phyloP scores from a whole-genome alignment of 441 rosid genomes.

The Adansonia grandidieri region DNA sequence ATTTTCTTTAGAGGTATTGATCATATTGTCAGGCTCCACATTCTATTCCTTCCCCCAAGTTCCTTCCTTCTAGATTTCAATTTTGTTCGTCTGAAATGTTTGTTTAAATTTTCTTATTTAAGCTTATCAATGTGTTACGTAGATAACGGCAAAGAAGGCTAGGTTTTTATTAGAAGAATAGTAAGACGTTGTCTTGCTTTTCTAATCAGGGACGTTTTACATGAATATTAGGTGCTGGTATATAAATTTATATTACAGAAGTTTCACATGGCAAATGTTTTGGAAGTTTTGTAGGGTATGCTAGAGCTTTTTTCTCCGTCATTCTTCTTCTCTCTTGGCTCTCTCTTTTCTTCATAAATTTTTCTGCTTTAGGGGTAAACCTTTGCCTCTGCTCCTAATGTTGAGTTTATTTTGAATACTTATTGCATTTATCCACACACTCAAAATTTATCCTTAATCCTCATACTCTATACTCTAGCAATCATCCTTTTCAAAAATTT shows the following conservation, averaged over 20 bases:
- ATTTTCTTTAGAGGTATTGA: conserved; percentile 9
- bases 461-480: not conserved
- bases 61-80: not conserved
- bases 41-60: not conserved
- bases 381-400: not conserved
- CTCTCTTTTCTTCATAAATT: not conserved
- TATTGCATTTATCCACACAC: not conserved
- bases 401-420: not conserved
- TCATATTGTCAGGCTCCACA: not conserved
- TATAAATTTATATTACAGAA: conserved; percentile 13
- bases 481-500: not conserved
- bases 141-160: conserved; percentile 1
- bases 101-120: not conserved
- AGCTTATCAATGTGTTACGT: not conserved
- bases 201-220: not conserved
- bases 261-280: not conserved
- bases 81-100: not conserved
- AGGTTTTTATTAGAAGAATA: not conserved
- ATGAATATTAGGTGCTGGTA: not conserved
- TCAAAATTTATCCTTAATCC: not conserved
- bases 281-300: not conserved
- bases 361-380: not conserved
- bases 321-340: not conserved
- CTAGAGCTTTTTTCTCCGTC: not conserved
- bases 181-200: not conserved